phyloP scores from a whole-genome alignment of 495 filamentous ascomycete genomes.

The Trichoderma virens region DNA sequence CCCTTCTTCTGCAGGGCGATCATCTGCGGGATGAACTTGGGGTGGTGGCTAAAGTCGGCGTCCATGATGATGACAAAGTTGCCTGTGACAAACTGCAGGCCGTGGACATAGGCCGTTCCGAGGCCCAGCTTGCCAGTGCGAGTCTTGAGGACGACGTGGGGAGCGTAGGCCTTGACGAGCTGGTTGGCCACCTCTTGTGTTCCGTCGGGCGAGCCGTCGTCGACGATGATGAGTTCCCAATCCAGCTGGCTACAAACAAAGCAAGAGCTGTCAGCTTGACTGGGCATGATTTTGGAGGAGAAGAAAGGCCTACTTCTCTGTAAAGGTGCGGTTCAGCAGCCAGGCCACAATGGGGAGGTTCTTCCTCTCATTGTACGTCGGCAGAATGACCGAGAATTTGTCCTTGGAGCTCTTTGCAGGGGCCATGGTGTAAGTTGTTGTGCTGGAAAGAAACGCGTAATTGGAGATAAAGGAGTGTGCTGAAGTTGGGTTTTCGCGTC shows the following conservation, averaged over 20 bases:
- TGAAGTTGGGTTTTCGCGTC: conserved; percentile 12
- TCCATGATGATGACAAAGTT: conserved; percentile 99
- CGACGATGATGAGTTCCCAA: conserved; percentile 95
- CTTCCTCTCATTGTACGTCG: conserved; percentile 95
- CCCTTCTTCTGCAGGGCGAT: conserved; percentile 59
- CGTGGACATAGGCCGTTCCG: conserved; percentile 95
- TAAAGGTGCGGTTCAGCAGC: conserved; percentile 87
- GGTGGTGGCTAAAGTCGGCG: conserved; percentile 97
- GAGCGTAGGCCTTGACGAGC: conserved; percentile 72
- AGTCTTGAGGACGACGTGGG: conserved; percentile 73
- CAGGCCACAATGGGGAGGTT: conserved; percentile 95
- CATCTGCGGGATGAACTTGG: conserved; percentile 91
- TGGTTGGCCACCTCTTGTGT: conserved; percentile 85
- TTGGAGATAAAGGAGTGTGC: conserved; percentile 9
- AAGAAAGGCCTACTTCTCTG: conserved; percentile 53
- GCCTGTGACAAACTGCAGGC: conserved; percentile 75
- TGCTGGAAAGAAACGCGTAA: not conserved
- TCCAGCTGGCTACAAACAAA: conserved; percentile 63
- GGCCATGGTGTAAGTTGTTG: conserved; percentile 21
- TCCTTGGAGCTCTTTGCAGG: conserved; percentile 34
- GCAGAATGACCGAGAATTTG: conserved; percentile 95
- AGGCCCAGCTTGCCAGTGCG: conserved; percentile 92
- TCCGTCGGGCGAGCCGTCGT: conserved; percentile 95
- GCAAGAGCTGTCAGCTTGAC: not conserved
- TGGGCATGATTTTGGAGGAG: not conserved